Evolutionary conservation across 768 basidiomycete species (phyloP).

Genomic region (Nevesoporus exiguus): DNA sequence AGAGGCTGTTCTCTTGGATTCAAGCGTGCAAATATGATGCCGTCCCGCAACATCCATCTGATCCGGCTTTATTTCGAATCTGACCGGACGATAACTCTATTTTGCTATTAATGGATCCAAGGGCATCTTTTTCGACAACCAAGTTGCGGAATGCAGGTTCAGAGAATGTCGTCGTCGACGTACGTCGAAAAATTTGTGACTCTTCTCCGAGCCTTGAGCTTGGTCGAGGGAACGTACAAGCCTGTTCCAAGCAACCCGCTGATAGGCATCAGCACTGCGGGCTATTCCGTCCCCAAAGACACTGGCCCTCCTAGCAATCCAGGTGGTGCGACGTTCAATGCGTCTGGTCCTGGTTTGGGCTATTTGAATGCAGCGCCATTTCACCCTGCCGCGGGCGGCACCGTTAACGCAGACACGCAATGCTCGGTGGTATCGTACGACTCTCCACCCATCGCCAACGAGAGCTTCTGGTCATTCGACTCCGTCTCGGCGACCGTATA

Average conservation of each 20-base stretch:
- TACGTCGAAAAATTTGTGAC: background rate
- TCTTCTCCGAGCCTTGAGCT: background rate
- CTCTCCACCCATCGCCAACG: constrained; percentile 2
- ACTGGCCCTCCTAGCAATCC: background rate
- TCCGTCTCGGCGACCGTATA: constrained; percentile 12
- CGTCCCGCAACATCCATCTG: too few relatives aligned
- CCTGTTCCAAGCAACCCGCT: background rate
- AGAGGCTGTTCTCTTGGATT: too few relatives aligned
- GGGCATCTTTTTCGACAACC: background rate
- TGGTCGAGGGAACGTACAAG: constrained; percentile 1
- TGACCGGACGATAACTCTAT: too few relatives aligned
- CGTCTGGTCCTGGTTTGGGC: background rate
- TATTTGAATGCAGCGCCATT: background rate
- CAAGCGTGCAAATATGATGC: too few relatives aligned
- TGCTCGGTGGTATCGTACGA: constrained; percentile 13
- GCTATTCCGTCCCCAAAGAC: background rate
- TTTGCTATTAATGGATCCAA: too few relatives aligned
- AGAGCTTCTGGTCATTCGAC: constrained; percentile 17
- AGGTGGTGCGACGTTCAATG: background rate
- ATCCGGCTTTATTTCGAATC: too few relatives aligned
- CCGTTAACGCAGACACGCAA: background rate
- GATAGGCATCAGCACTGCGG: background rate
- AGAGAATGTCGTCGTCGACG: background rate
- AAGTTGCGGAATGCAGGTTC: background rate
- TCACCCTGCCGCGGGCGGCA: background rate